Evolutionary conservation across 2,329 filamentous ascomycete genomes (phyloP).

Genomic region (Aspergillus flavus): DNA sequence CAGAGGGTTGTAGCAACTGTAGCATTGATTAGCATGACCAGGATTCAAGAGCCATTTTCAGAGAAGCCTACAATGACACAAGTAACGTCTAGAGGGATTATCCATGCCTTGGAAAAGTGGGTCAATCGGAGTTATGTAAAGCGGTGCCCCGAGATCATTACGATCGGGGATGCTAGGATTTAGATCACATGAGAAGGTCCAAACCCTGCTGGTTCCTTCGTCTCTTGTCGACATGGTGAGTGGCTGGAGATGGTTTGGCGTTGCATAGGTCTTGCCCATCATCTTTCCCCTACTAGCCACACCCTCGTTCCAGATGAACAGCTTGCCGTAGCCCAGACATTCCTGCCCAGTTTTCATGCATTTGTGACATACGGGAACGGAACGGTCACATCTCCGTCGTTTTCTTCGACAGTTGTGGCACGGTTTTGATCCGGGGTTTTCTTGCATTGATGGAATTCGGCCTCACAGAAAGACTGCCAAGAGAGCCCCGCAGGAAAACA

Average conservation of each 20-base stretch:
- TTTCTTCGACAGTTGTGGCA: conserved; percentile 18
- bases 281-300: conserved; percentile 19
- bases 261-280: conserved; percentile 16
- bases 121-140: not conserved
- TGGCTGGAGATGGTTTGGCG: not conserved
- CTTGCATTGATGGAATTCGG: not conserved
- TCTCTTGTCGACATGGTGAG: not conserved
- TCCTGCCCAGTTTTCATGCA: conserved; percentile 8
- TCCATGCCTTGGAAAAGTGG: not conserved
- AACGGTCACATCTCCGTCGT: conserved; percentile 12
- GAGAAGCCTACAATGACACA: not conserved
- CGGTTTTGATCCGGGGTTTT: not conserved
- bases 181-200: not conserved
- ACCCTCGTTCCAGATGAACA: conserved; percentile 16
- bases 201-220: not conserved
- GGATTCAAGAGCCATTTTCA: not conserved
- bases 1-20: not conserved
- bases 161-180: not conserved
- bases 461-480: not conserved
- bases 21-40: not conserved
- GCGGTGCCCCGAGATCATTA: not conserved
- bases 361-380: conserved; percentile 5
- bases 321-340: conserved; percentile 16
- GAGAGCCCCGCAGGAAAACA: not conserved
- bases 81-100: not conserved